Base-by-base conservation (phyloP, 257 asterid genomes). In the Nicotiana tomentosiformis region DNA sequence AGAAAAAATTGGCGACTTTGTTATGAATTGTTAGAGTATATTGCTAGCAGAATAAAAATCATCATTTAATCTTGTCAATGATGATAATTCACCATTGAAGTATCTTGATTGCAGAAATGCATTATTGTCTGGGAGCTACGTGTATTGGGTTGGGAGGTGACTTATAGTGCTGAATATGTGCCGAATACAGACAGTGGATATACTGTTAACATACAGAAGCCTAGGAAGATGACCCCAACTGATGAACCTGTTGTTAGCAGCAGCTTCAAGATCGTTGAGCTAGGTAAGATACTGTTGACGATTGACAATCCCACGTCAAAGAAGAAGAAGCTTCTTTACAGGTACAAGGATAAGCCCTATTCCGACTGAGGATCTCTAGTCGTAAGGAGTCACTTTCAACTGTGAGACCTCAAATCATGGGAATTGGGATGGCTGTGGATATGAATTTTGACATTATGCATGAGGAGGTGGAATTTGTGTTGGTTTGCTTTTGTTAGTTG, bases 131-230 rank as follows among this genome's bases (percentile, higher is more conserved):
- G 99, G 99, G 99, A 95, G 94, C 90, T 93, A 46, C 91, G 99
- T 20, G 99, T 93, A 2, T 92, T 95, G 49, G 97, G 99, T 46
- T 93, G 99, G 99, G 99, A 93, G 77, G 98, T 92, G 86, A 93
- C 90, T 86, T 95, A 93, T 86, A 86, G 97, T 49, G 94, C 99
- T 0, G 99, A 95, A 80, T 93, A 64, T 15, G 92, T 93, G 53
- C 99, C 98, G 20, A 89, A 88, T 12, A 77, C 86, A 6, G 89
- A 86, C 17, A 87, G 89, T 37, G 89, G 84, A 49, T 95, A 95
- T 86, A 92, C 94, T 2, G 87, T 95, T 15, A 89, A 93, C 82
- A 90, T 95, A 77, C 93, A 95, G 62, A 95, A 95, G 89, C 83
- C 91, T 11, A 87, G 93, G 88, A 95, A 82, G 89, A 86, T 95